Base-by-base conservation (phyloP, 176 grass and related monocot species). In the Guadua angustifolia region DNA sequence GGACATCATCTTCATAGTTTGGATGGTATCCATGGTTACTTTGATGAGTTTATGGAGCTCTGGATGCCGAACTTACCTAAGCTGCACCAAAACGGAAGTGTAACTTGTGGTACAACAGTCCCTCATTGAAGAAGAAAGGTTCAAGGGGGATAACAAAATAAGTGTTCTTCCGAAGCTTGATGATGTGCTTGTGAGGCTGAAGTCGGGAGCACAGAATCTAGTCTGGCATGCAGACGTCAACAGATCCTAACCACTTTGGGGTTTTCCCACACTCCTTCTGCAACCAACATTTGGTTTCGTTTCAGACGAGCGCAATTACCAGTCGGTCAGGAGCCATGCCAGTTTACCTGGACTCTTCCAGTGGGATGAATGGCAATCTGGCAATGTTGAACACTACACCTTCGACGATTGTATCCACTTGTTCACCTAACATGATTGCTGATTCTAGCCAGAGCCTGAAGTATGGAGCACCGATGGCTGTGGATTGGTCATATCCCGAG, bases 201-300 rank as follows among this genome's bases (percentile, higher is more conserved):
- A 83, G 42, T 43, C 18, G 33, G 33, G 35, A 85, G 49, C 63
- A 64, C 1, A 9, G 24, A 83, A 53, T 79, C 62, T 88, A 21
- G 1, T 74, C 51, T 74, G 64, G 51, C 79, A 95, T 85, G 92
- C 93, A 92, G 90, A 99, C 94, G 91, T 89, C 88, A 77, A 89
- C 81, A 74, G 86, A 96, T 88, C 86, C 82, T 69, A 96, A 91
- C 81, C 71, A 94, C 69, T 96, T 79, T 70, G 90, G 86, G 42
- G 62, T 74, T 60, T 94, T 99, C 86, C 86, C 91, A 12, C 88
- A 91, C 53, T 86, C 91, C 21, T 91, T 92, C 73, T 89, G 73
- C 75, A 86, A 92, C 64, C 93, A 99, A 77, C 94, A 88, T 80
- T 84, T 96, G 59, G 93, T 99, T 90, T 99, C 93, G 4, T 96